Percentiles rank a stretch among this genome's conserved stretches.
phyloP scores from a whole-genome alignment of 257 asterid genomes.

The Solanum dulcamara region DNA sequence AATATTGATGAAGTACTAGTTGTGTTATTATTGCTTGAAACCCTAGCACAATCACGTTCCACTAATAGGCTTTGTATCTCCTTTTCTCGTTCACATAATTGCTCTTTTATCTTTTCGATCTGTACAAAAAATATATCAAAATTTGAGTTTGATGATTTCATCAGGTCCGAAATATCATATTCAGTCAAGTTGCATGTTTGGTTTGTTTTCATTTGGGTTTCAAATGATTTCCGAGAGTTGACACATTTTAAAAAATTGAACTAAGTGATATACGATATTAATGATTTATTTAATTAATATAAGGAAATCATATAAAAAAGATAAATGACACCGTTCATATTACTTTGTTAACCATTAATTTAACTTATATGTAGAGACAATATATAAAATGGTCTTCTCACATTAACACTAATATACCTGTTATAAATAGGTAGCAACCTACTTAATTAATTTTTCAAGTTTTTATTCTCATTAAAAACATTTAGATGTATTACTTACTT shows the following conservation, averaged over 20 bases:
- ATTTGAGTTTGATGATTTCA: not conserved
- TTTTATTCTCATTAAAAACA: not conserved
- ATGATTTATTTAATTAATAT: not conserved
- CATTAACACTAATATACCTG: not conserved
- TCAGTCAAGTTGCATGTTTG: not conserved
- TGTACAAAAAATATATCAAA: not conserved
- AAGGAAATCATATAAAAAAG: not conserved
- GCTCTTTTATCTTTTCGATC: slow-evolving; percentile 40
- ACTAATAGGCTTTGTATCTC: slow-evolving; percentile 31
- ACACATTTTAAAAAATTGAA: not conserved
- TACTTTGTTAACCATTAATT: not conserved
- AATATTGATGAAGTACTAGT: slow-evolving; percentile 27
- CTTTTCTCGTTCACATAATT: slow-evolving; percentile 32
- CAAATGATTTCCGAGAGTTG: not conserved
- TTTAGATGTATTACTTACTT: not conserved
- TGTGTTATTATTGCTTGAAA: slow-evolving; percentile 44
- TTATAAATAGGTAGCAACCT: not conserved
- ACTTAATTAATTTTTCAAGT: not conserved
- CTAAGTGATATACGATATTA: not conserved
- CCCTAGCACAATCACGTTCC: slow-evolving; percentile 11
- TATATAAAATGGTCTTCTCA: not conserved
- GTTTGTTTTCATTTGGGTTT: not conserved
- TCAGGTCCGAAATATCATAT: not conserved
- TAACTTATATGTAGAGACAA: not conserved
- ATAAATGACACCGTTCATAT: not conserved